Base-by-base conservation (phyloP, 2,329 filamentous ascomycete genomes). In the Verticillium alfalfae region DNA sequence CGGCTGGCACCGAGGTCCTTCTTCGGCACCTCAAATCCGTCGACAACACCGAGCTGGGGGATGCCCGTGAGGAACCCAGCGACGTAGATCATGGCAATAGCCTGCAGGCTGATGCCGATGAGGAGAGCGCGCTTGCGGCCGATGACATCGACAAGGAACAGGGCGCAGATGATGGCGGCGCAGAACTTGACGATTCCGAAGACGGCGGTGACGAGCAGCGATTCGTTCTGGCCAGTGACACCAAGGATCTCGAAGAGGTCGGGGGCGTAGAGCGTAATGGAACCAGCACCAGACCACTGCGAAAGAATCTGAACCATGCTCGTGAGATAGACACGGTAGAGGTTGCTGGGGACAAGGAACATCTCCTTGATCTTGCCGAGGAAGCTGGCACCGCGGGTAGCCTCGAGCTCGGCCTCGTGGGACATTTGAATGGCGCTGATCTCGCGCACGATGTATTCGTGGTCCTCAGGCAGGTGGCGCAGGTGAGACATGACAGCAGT, bases 111-210 rank as follows among this genome's bases (percentile, higher is more conserved):
- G 66, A 89, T 88, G 2, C 87, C 87, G 0, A 81, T 72, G 18
- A 88, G 78, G 0, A 89, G 79, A 0, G 87, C 80, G 8, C 86
- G 84, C 74, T 92, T 93, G 62, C 91, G 87, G 5, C 91, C 91
- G 66, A 93, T 87, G 60, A 89, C 86, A 67, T 93, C 91, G 65
- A 93, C 89, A 9, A 93, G 82, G 81, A 93, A 92, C 59, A 93
- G 80, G 0, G 90, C 90, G 71, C 90, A 93, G 45, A 85, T 66
- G 37, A 93, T 71, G 15, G 88, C 85, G 0, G 88, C 82, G 7
- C 84, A 71, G 60, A 93, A 84, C 70, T 93, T 93, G 67, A 92
- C 80, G 59, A 92, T 83, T 54, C 90, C 90, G 60, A 93, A 92
- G 58, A 94, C 85, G 3, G 85, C 89, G 0, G 89, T 93, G 15